Conservation (phyloP, 495 filamentous ascomycete species). For the Xylaria longipes region DNA sequence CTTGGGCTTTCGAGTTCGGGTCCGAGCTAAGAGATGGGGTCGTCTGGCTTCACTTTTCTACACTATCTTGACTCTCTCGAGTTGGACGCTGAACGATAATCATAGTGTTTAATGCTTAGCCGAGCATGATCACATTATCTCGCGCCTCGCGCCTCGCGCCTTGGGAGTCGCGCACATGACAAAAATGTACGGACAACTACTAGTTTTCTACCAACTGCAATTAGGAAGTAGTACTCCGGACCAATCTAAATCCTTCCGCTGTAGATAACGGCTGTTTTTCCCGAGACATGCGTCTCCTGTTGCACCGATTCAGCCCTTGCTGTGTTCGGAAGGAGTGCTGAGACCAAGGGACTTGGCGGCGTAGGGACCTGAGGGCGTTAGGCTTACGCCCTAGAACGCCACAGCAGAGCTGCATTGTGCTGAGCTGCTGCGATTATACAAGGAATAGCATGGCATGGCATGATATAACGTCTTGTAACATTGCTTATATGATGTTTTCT, state of each 20-base stretch:
- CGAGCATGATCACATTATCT: background rate
- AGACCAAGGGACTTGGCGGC: background rate
- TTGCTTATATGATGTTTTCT: background rate
- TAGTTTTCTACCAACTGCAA: background rate
- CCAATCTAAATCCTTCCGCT: constrained; percentile 7
- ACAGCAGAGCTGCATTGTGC: background rate
- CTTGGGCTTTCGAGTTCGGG: background rate
- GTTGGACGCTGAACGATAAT: background rate
- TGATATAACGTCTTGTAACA: background rate
- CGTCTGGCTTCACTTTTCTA: background rate
- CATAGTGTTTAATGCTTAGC: background rate
- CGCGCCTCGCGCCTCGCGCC: background rate
- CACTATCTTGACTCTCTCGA: background rate
- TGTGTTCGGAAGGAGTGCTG: background rate
- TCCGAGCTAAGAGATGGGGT: background rate
- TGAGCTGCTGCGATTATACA: background rate
- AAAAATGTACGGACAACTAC: background rate
- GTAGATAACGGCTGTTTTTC: constrained; percentile 3
- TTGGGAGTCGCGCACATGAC: background rate
- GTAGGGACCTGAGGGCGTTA: background rate
- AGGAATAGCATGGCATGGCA: background rate
- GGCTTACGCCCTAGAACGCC: constrained; percentile 9
- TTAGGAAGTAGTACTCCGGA: background rate
- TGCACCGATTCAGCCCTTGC: background rate
- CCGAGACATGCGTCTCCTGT: constrained; percentile 22